A percentile compares a stretch with the other conserved stretches of the same genome.
These are phyloP conservation scores for Ganoderma leucocontextum DNA, from an alignment of 1,284 basidiomycete genomes.

Conservation along the genomic window DNA sequence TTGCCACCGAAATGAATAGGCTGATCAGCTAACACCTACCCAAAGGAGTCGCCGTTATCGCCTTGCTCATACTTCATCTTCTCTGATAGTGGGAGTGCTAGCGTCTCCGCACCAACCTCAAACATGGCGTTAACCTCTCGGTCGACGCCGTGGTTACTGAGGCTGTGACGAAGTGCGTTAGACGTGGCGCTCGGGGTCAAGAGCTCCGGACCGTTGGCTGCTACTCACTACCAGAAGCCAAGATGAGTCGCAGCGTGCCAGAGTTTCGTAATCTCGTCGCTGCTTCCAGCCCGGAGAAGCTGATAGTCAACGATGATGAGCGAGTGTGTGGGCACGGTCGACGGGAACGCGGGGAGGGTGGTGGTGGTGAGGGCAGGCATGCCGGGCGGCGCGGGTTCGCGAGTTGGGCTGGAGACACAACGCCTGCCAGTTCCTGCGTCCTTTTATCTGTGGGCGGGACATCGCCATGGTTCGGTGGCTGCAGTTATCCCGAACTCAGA, in stretches of 20 bases:
- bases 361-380: constrained; percentile 42
- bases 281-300: constrained; percentile 42
- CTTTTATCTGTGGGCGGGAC: constrained; percentile 34
- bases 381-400: constrained; percentile 15
- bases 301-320: constrained; percentile 50
- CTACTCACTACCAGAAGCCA: constrained; percentile 53
- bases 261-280: constrained; percentile 43
- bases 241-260: constrained; percentile 47
- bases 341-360: constrained; percentile 45
- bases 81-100: constrained; percentile 66
- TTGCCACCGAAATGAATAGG: background rate
- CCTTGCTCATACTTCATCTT: constrained; percentile 75
- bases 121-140: constrained; percentile 66
- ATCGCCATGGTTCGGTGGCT: constrained; percentile 22
- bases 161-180: constrained; percentile 42
- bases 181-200: constrained; percentile 7
- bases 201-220: background rate
- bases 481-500: constrained; percentile 24
- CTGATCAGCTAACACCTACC: constrained; percentile 46
- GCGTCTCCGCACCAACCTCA: constrained; percentile 62
- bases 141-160: constrained; percentile 70
- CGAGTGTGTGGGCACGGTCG: constrained; percentile 47
- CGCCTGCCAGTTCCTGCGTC: constrained; percentile 2
- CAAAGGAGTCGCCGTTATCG: constrained; percentile 67
- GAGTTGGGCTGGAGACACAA: background rate